phyloP scores from a whole-genome alignment of 2,329 filamentous ascomycete species.

The Davidsoniella australis region DNA sequence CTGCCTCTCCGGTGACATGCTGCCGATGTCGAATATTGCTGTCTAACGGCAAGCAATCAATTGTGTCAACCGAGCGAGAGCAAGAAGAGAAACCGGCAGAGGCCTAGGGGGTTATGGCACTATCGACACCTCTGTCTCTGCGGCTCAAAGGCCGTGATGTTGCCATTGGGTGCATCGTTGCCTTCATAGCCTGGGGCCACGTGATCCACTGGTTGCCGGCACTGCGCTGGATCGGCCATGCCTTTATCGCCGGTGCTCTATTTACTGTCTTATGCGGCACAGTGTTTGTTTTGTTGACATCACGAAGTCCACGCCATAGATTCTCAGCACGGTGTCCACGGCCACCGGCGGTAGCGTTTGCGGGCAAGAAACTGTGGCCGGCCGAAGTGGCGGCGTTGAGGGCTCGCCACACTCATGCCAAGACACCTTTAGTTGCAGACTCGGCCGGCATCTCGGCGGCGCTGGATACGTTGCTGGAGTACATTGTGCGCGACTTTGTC shows the following conservation, averaged over 20 bases:
- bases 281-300: conserved; percentile 44
- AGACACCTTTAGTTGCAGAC: conserved; percentile 53
- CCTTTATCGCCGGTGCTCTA: conserved; percentile 55
- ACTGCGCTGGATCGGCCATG: conserved; percentile 71
- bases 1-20: too few species aligned
- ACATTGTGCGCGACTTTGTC: conserved; percentile 71
- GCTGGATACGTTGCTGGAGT: conserved; percentile 59
- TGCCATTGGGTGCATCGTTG: conserved; percentile 47
- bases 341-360: conserved; percentile 38
- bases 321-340: conserved; percentile 23
- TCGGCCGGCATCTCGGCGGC: conserved; percentile 64
- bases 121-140: not conserved
- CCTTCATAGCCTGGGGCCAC: conserved; percentile 78
- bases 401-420: conserved; percentile 48
- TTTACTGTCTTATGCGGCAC: conserved; percentile 36
- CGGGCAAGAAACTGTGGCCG: conserved; percentile 47
- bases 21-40: too few species aligned
- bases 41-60: too few species aligned
- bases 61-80: too few species aligned
- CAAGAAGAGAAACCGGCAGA: too few species aligned
- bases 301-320: conserved; percentile 28
- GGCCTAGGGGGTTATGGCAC: not conserved
- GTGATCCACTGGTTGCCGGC: conserved; percentile 66
- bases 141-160: conserved; percentile 54
- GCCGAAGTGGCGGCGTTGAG: conserved; percentile 51